Conservation (phyloP, 805 yeast genomes). For the Candida qinlingensis region DNA sequence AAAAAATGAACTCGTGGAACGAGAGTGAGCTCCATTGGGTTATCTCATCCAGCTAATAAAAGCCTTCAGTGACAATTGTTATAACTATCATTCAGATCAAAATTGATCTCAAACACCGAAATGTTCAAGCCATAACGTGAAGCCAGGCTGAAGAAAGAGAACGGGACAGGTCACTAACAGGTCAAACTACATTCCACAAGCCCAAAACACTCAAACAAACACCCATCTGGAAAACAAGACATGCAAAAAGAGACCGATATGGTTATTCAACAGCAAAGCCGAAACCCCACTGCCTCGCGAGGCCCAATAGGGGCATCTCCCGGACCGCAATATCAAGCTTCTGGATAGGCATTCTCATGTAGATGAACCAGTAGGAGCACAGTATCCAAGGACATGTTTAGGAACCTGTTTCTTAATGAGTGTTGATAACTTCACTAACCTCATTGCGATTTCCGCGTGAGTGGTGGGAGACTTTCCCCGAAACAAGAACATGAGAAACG, state of each 20-base stretch:
- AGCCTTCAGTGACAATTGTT: constrained; percentile 43
- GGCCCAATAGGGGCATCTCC: constrained; percentile 24
- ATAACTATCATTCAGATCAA: constrained; percentile 67
- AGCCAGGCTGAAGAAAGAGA: constrained; percentile 6
- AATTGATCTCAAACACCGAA: constrained; percentile 58
- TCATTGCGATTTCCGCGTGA: constrained; percentile 58
- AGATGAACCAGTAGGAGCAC: not conserved
- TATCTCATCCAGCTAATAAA: constrained; percentile 17
- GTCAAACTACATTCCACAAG: not conserved
- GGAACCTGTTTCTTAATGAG: constrained; percentile 26
- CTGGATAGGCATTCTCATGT: not conserved
- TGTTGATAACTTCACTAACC: constrained; percentile 33
- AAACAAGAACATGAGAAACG: constrained; percentile 37
- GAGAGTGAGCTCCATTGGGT: constrained; percentile 90
- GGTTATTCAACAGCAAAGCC: not conserved
- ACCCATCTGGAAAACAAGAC: not conserved
- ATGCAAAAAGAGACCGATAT: not conserved
- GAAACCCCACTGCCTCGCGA: constrained; percentile 6
- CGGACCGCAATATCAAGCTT: not conserved
- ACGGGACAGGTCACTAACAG: not conserved
- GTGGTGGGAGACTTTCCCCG: constrained; percentile 91
- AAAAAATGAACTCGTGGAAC: constrained; percentile 46
- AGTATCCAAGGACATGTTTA: not conserved
- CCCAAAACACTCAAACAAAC: not conserved
- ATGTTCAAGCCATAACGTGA: constrained; percentile 10